Base-by-base conservation (phyloP, 768 basidiomycete genomes). In the Phanerodontia chrysosporium region DNA sequence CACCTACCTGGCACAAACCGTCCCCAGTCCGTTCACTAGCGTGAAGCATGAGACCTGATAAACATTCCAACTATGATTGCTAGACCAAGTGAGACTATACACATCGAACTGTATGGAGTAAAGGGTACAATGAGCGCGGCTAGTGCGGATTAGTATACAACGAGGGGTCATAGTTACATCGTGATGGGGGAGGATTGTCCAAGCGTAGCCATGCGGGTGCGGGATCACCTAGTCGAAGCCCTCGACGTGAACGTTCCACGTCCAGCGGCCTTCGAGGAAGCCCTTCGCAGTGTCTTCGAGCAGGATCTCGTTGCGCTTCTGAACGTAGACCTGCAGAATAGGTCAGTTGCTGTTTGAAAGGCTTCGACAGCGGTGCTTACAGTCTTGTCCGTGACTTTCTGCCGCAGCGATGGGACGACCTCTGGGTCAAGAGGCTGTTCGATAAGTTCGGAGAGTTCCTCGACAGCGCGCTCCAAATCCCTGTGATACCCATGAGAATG, bases 311-410 rank as follows among this genome's bases (percentile, higher is more conserved):
- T 97, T 95, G 30, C 97, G 83, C 75, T 95, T 98, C 75, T 94
- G 87, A n/a, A 98, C 95, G 69, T 98, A 98, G 18, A 92, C 87
- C 82, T 90, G 61, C 1, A n/a, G n/a, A n/a, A n/a, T n/a, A n/a
- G n/a, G n/a, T n/a, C n/a, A n/a, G n/a, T n/a, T n/a, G n/a, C n/a
- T n/a, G n/a, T n/a, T n/a, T n/a, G n/a, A n/a, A n/a, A n/a, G n/a
- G n/a, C n/a, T n/a, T n/a, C n/a, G n/a, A n/a, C n/a, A n/a, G n/a
- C n/a, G n/a, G n/a, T 45, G 49, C 83, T 48, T 58, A 93, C 95
- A 27, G 95, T 90, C 82, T 95, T 95, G 76, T 99, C 94, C 1
- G 95, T 98, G 58, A 97, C 92, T 71, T 92, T 90, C 76, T 95
- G 90, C 45, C 95, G 81, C 58, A 98, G 75, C 7, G 81, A 76